Percentiles rank a stretch among this genome's conserved stretches.
These are phyloP conservation scores for Coelastrella sp. DNA, from an alignment of 139 green algal species.

Conservation along the genomic window DNA sequence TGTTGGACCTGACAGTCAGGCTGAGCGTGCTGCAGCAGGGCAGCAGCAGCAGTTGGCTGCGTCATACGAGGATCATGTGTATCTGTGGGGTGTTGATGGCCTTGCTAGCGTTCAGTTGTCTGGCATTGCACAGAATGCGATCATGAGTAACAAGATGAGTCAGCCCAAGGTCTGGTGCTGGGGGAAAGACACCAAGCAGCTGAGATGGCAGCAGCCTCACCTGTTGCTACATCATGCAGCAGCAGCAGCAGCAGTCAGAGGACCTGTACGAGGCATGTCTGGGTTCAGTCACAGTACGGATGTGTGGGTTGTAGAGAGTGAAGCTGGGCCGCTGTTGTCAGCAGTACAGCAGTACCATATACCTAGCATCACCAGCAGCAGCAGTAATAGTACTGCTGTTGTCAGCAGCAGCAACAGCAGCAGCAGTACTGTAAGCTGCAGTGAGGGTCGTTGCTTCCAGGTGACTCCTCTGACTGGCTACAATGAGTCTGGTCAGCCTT, in stretches of 20 bases:
- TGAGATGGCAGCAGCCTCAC: constrained; percentile 23
- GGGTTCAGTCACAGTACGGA: constrained; percentile 17
- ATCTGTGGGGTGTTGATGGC: constrained; percentile 73
- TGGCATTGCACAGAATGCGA: constrained; percentile 55
- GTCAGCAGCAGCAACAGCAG: constrained; percentile 43
- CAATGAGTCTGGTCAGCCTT: constrained; percentile 13
- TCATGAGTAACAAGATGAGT: constrained; percentile 10
- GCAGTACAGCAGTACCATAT: constrained; percentile 17
- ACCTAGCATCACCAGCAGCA: constrained; percentile 31
- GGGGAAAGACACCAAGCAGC: constrained; percentile 50
- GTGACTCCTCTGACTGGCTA: constrained; percentile 36
- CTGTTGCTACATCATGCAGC: constrained; percentile 20
- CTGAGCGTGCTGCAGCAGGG: no score
- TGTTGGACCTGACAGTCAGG: no score
- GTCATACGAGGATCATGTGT: constrained; percentile 55
- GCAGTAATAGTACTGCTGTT: no score
- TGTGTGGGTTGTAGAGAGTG: constrained; percentile 28
- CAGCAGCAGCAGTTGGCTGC: background rate
- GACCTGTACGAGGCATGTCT: background rate
- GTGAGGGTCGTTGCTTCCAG: constrained; percentile 21
- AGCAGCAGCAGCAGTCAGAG: background rate
- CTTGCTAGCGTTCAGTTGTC: constrained; percentile 65
- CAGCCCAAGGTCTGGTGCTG: constrained; percentile 63
- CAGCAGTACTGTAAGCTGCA: constrained; percentile 2
- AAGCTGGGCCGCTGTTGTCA: constrained; percentile 22